A percentile compares a stretch with the other conserved stretches of the same genome.
Evolutionary conservation across 306 rosid species (phyloP).

Genomic region (Alnus glutinosa): DNA sequence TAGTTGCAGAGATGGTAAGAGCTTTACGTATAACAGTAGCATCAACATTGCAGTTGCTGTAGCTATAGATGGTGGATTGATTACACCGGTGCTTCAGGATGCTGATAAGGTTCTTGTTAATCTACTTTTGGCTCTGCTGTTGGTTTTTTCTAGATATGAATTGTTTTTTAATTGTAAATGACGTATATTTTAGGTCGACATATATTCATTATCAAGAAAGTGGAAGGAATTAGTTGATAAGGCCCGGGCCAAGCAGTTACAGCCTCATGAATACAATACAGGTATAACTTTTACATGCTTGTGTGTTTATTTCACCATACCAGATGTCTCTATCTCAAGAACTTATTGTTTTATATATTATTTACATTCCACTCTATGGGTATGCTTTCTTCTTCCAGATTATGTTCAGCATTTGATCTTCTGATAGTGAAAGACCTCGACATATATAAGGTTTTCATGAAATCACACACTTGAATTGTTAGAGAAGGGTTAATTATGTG

Average conservation of each 20-base stretch:
- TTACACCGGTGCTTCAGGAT: slow-evolving; percentile 92
- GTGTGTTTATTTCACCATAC: neutral
- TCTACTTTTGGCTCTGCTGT: slow-evolving; percentile 17
- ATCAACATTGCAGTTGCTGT: slow-evolving; percentile 94
- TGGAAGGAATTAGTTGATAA: slow-evolving; percentile 97
- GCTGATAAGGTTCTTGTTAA: slow-evolving; percentile 77
- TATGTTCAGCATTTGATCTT: neutral
- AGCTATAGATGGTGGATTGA: slow-evolving; percentile 86
- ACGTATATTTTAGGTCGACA: slow-evolving; percentile 59
- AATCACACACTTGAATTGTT: neutral
- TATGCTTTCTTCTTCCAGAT: neutral
- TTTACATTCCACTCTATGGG: neutral
- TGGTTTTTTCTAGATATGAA: slow-evolving; percentile 10
- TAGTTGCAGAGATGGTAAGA: slow-evolving; percentile 92
- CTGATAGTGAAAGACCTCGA: neutral
- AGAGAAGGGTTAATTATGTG: neutral
- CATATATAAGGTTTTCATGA: neutral
- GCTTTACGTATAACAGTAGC: slow-evolving; percentile 82
- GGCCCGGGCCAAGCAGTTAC: slow-evolving; percentile 97
- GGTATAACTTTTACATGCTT: slow-evolving; percentile 39
- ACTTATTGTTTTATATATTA: neutral
- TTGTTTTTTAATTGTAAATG: slow-evolving; percentile 13
- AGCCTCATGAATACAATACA: slow-evolving; percentile 81
- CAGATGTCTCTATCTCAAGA: neutral
- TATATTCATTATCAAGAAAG: slow-evolving; percentile 88